Evolutionary conservation across 2,329 filamentous ascomycete genomes (phyloP).

Genomic region (Ophiostoma triangulosporum): DNA sequence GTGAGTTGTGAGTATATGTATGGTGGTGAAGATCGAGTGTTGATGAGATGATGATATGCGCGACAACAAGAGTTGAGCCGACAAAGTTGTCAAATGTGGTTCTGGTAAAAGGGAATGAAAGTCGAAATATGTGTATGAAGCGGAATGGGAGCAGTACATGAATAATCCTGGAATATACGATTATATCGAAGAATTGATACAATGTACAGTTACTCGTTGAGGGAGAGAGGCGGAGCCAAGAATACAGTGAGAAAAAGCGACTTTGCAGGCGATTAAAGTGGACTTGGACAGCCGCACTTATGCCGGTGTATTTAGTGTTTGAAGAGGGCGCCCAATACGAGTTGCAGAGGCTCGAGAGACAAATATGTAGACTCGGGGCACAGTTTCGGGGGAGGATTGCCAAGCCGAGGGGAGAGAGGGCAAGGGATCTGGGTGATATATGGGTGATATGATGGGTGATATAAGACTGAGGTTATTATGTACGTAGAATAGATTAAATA

Average conservation of each 20-base stretch:
- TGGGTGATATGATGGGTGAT: no score
- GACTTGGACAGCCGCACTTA: conserved; percentile 6
- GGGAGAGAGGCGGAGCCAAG: background rate
- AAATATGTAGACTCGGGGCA: background rate
- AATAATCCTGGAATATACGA: no score
- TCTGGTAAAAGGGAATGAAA: background rate
- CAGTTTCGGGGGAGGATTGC: background rate
- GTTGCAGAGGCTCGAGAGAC: background rate
- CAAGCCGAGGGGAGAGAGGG: background rate
- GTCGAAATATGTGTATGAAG: background rate
- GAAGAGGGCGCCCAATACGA: conserved; percentile 7
- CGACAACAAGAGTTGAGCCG: no score
- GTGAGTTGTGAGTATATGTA: no score
- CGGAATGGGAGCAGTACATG: background rate
- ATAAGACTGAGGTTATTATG: no score
- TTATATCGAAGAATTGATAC: no score
- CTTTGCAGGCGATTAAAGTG: conserved; percentile 2
- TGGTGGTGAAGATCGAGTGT: no score
- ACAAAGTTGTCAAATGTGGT: no score
- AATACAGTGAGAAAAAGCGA: background rate
- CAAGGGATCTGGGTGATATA: background rate
- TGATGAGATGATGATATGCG: no score
- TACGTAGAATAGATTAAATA: no score
- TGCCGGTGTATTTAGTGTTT: conserved; percentile 4
- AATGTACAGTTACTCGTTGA: no score